Evolutionary conservation across 2,329 filamentous ascomycete species (phyloP).

Genomic region (Sclerotinia subarctica): DNA sequence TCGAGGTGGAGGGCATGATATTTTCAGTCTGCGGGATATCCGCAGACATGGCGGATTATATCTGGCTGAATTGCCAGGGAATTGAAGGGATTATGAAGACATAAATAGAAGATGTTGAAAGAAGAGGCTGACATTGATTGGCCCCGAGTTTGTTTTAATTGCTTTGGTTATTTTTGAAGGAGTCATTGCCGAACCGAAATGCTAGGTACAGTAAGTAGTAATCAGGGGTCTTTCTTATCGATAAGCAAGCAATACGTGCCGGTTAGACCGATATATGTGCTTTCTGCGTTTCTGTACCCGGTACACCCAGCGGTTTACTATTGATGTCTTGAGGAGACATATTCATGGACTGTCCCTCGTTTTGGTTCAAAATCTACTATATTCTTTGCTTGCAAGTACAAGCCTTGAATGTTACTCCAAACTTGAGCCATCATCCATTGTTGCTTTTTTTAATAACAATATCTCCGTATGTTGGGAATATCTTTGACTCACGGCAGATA

Average conservation of each 20-base stretch:
- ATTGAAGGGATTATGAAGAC: conserved; percentile 13
- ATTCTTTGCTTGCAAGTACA: neutral
- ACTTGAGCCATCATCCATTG: neutral
- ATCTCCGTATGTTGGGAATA: neutral
- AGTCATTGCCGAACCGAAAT: conserved; percentile 2
- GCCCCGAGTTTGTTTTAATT: neutral
- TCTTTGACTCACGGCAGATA: neutral
- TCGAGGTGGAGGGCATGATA: neutral
- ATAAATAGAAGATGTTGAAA: conserved; percentile 19
- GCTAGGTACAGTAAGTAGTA: neutral
- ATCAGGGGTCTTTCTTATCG: conserved; percentile 10
- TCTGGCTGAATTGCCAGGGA: conserved; percentile 28
- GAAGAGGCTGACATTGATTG: conserved; percentile 1
- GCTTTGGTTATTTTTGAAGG: neutral
- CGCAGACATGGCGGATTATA: conserved; percentile 29
- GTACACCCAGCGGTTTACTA: neutral
- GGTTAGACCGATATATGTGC: neutral
- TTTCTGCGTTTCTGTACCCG: neutral
- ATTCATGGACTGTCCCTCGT: neutral
- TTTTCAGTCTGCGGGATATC: conserved; percentile 26
- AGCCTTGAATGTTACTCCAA: neutral
- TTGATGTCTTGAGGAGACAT: no score
- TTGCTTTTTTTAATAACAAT: neutral
- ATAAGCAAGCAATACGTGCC: conserved; percentile 12
- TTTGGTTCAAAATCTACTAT: neutral